Percentiles rank a stretch among this genome's conserved stretches.
Evolutionary conservation across 768 basidiomycete genomes (phyloP).

Genomic region (Boletus rubroflammeus): DNA sequence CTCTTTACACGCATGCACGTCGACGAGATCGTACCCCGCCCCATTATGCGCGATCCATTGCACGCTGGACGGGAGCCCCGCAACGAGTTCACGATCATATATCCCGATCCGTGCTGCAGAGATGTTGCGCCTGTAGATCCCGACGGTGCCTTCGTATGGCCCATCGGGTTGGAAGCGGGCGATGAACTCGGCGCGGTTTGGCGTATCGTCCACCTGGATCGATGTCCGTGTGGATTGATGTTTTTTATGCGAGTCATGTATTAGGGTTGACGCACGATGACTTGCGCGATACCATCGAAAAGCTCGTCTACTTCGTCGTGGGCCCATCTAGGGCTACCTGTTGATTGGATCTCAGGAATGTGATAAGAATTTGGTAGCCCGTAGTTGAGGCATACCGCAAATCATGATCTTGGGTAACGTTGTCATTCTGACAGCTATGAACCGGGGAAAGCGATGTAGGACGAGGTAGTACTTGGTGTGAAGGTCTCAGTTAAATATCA

Average conservation of each 20-base stretch:
- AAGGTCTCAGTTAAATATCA: neutral
- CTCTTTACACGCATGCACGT: conserved; percentile 67
- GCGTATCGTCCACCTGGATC: conserved; percentile 37
- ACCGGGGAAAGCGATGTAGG: neutral
- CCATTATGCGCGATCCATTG: conserved; percentile 88
- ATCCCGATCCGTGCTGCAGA: conserved; percentile 43
- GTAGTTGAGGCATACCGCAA: conserved; percentile 21
- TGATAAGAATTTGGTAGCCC: neutral
- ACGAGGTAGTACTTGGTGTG: neutral
- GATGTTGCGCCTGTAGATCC: conserved; percentile 48
- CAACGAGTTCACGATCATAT: conserved; percentile 52
- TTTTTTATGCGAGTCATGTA: neutral
- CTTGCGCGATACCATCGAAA: conserved; percentile 63
- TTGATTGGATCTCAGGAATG: neutral
- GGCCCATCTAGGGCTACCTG: conserved; percentile 73
- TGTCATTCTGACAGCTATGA: neutral
- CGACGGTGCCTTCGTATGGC: conserved; percentile 47
- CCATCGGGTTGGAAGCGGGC: conserved; percentile 39
- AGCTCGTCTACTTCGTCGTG: conserved; percentile 63
- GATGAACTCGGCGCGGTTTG: conserved; percentile 44
- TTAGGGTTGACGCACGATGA: conserved; percentile 54
- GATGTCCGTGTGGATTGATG: neutral
- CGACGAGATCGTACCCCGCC: conserved; percentile 83
- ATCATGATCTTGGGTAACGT: conserved; percentile 27
- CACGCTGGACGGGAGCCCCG: conserved; percentile 56